Percentiles rank a stretch among this genome's conserved stretches.
These are phyloP conservation scores for Mrakia hoshinonis DNA, from an alignment of 768 basidiomycete genomes.

Conservation along the genomic window DNA sequence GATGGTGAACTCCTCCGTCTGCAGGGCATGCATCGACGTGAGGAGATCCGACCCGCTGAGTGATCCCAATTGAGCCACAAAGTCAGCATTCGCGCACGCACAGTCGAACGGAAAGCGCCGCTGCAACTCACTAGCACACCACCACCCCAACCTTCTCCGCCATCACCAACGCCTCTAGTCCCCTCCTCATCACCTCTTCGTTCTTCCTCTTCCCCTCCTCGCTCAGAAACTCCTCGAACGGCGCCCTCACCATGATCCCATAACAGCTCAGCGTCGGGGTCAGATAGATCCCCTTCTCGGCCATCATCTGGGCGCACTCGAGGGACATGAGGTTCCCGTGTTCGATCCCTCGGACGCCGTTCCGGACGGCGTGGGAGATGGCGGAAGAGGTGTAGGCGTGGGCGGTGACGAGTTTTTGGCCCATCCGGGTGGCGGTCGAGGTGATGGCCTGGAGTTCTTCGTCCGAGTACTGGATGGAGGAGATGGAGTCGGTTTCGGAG, in stretches of 20 bases:
- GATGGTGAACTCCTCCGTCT: constrained; percentile 47
- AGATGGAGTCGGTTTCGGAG: constrained; percentile 45
- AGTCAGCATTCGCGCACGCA: too few species aligned
- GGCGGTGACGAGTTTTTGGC: constrained; percentile 39
- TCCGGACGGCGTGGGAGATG: constrained; percentile 46
- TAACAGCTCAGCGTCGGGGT: constrained; percentile 47
- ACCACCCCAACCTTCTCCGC: constrained; percentile 45
- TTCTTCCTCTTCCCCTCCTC: constrained; percentile 44
- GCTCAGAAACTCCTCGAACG: constrained; percentile 45
- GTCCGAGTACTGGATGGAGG: constrained; percentile 45
- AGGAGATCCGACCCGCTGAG: constrained; percentile 38
- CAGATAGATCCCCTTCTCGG: constrained; percentile 44
- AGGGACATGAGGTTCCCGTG: constrained; percentile 47
- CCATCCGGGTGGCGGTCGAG: constrained; percentile 45
- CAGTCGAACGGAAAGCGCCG: too few species aligned
- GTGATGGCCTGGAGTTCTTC: constrained; percentile 47
- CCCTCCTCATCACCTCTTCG: constrained; percentile 44
- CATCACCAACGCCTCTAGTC: constrained; percentile 44
- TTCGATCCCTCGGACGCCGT: constrained; percentile 47
- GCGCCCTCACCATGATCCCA: constrained; percentile 45
- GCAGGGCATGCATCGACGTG: constrained; percentile 60
- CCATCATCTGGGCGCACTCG: constrained; percentile 45
- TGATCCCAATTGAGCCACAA: neutral
- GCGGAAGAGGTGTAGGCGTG: constrained; percentile 44
- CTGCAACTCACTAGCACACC: constrained; percentile 39